Evolutionary conservation across 805 yeast genomes (phyloP).

Genomic region (Metschnikowia rubicola): DNA sequence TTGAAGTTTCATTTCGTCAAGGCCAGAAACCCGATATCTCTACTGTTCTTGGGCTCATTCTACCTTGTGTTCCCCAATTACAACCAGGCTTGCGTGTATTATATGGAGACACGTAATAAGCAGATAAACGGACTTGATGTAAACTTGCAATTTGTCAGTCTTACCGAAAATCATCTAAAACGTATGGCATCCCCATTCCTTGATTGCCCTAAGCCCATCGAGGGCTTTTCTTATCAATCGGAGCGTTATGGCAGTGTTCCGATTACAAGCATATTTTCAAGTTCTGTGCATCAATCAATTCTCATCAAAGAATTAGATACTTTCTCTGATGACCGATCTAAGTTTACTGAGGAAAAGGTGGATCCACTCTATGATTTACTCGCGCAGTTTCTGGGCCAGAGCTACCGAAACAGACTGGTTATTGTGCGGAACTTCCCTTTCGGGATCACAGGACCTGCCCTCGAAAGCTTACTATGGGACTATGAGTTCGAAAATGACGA

Average conservation of each 20-base stretch:
- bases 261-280: constrained; percentile 5
- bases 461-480: constrained; percentile 46
- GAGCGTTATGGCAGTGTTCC: constrained; percentile 5
- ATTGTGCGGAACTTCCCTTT: constrained; percentile 47
- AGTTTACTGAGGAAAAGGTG: neutral
- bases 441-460: constrained; percentile 34
- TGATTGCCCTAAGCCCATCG: constrained; percentile 4
- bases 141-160: constrained; percentile 43
- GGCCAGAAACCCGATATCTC: constrained; percentile 44
- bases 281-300: constrained; percentile 6
- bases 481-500: constrained; percentile 37
- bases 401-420: constrained; percentile 28
- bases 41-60: constrained; percentile 47
- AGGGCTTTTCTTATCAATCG: constrained; percentile 1
- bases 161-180: constrained; percentile 22
- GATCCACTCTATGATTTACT: constrained; percentile 19
- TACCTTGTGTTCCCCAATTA: constrained; percentile 49
- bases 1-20: constrained; percentile 42
- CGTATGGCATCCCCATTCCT: constrained; percentile 31
- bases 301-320: neutral
- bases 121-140: constrained; percentile 50
- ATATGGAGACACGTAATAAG: constrained; percentile 46
- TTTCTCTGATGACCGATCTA: constrained; percentile 7
- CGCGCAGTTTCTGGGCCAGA: constrained; percentile 17
- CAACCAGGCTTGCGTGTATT: constrained; percentile 50